Conservation (phyloP, 306 rosid species). For the Gastrolobium villosum region DNA sequence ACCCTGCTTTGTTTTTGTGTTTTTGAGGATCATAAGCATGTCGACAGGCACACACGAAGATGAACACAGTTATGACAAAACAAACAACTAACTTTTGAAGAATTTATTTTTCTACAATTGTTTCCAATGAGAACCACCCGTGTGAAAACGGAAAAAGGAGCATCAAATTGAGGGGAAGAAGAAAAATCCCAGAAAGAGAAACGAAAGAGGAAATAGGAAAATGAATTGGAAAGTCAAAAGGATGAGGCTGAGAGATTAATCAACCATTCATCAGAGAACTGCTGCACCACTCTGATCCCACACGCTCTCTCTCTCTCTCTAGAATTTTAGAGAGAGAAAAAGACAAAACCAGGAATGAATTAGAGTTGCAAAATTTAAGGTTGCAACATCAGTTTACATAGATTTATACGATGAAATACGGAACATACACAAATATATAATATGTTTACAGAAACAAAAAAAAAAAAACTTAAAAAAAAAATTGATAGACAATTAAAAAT, state of each 20-base stretch:
- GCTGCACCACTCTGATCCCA: conserved; percentile 36
- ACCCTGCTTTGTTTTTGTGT: not conserved
- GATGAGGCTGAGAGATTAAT: conserved; percentile 27
- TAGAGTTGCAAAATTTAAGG: conserved; percentile 40
- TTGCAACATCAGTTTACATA: conserved; percentile 32
- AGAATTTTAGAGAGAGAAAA: conserved; percentile 41
- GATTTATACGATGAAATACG: conserved; percentile 43
- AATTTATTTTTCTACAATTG: not conserved
- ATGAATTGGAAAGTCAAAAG: conserved; percentile 47
- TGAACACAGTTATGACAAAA: conserved; percentile 18
- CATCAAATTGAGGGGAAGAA: not conserved
- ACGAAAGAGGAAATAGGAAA: conserved; percentile 6
- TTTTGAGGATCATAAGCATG: not conserved
- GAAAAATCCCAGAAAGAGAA: conserved; percentile 22
- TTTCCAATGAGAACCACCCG: not conserved
- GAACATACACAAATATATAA: too few relatives aligned
- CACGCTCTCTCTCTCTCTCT: conserved; percentile 37
- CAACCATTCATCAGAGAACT: not conserved
- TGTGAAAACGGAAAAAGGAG: not conserved
- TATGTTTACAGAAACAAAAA: not conserved
- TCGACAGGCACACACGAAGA: not conserved
- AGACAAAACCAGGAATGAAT: conserved; percentile 26
- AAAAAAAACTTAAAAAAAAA: not conserved
- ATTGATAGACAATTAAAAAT: too few relatives aligned
- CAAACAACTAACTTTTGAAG: conserved; percentile 17